Percentiles rank a stretch among this genome's conserved stretches.
Evolutionary conservation across 768 basidiomycete genomes (phyloP).

Genomic region (Russula earlei): DNA sequence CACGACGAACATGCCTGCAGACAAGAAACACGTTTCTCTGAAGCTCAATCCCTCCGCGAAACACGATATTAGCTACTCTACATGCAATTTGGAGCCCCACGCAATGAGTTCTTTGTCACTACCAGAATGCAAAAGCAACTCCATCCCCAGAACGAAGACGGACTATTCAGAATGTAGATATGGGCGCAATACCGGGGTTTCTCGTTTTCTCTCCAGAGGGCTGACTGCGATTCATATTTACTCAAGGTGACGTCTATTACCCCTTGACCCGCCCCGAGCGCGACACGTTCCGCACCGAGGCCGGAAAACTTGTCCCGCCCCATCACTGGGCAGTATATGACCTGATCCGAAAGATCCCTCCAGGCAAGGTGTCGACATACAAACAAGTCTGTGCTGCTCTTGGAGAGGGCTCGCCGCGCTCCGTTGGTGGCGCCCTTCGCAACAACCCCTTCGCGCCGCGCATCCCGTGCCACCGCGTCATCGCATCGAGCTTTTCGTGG

Average conservation of each 20-base stretch:
- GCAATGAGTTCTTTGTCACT: not conserved
- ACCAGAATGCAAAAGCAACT: not conserved
- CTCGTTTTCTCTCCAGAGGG: not conserved
- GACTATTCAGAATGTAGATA: slow-evolving; percentile 6
- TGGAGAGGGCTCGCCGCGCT: slow-evolving; percentile 50
- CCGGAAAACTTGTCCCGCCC: slow-evolving; percentile 18
- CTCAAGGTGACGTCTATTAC: slow-evolving; percentile 13
- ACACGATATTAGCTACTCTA: not conserved
- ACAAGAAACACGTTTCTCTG: not conserved
- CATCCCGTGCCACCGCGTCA: slow-evolving; percentile 63
- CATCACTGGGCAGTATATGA: slow-evolving; percentile 22
- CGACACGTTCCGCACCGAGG: slow-evolving; percentile 10
- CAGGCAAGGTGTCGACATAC: slow-evolving; percentile 18
- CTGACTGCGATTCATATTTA: not conserved
- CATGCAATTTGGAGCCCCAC: too few relatives aligned
- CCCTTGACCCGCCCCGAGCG: slow-evolving; percentile 12
- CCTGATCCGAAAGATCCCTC: slow-evolving; percentile 8
- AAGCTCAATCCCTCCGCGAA: not conserved
- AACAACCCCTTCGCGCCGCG: slow-evolving; percentile 59
- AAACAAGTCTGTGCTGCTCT: slow-evolving; percentile 34
- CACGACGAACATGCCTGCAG: slow-evolving; percentile 4
- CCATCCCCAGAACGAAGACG: not conserved
- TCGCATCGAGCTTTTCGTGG: slow-evolving; percentile 49
- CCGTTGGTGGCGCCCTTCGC: slow-evolving; percentile 59
- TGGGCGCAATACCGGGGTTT: not conserved